Conservation (phyloP, 805 yeast genomes). For the Candida khao-thaluensis region DNA sequence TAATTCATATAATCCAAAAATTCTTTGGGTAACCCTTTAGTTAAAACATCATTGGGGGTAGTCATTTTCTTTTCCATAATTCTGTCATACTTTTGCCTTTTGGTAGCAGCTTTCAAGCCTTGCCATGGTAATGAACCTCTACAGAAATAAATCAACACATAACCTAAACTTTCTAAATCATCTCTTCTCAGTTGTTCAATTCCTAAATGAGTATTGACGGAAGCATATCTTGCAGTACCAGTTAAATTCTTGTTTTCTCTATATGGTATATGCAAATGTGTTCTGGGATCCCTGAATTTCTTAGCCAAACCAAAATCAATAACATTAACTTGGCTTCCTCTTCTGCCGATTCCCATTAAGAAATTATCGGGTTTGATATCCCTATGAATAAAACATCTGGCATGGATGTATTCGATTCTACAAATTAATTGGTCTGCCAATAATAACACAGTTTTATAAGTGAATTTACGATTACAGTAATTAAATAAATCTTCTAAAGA, state of each 20-base stretch:
- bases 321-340: constrained; percentile 93
- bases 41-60: constrained; percentile 79
- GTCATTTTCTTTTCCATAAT: constrained; percentile 94
- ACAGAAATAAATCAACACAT: constrained; percentile 90
- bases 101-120: constrained; percentile 94
- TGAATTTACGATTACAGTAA: constrained; percentile 90
- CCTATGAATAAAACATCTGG: constrained; percentile 84
- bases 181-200: constrained; percentile 96
- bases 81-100: constrained; percentile 94
- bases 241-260: constrained; percentile 94
- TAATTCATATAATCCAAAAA: constrained; percentile 85
- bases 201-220: constrained; percentile 93
- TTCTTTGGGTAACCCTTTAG: constrained; percentile 90
- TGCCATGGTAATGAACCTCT: constrained; percentile 98
- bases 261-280: constrained; percentile 93
- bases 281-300: constrained; percentile 90
- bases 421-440: constrained; percentile 93
- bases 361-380: constrained; percentile 85
- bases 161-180: constrained; percentile 92
- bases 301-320: constrained; percentile 94
- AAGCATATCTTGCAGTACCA: constrained; percentile 96
- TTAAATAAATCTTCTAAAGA: constrained; percentile 93
- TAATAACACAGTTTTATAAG: constrained; percentile 88
- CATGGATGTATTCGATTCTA: constrained; percentile 93
- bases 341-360: constrained; percentile 84